Evolutionary conservation across 805 yeast genomes (phyloP).

Genomic region (Zygosaccharomyces gambellarensis): DNA sequence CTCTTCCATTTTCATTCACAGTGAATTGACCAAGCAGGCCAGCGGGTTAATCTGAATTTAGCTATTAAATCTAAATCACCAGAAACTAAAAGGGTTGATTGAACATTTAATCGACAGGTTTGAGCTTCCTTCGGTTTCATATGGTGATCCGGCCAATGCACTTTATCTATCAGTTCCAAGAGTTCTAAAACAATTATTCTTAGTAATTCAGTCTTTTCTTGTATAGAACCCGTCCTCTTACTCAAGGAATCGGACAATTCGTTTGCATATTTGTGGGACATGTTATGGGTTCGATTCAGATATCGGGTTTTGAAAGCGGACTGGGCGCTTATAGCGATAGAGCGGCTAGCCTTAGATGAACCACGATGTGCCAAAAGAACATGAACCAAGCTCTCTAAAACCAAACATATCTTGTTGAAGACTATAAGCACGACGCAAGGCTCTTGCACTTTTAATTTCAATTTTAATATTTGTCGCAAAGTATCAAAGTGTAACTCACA

Average conservation of each 20-base stretch:
- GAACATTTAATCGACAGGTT: conserved; percentile 11
- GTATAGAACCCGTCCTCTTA: not conserved
- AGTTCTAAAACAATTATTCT: conserved; percentile 8
- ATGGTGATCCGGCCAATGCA: conserved; percentile 7
- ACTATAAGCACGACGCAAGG: not conserved
- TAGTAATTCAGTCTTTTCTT: conserved; percentile 1
- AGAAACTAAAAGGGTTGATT: conserved; percentile 16
- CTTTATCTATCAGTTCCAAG: conserved; percentile 5
- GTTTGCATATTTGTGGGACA: conserved; percentile 11
- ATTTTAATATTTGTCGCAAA: conserved; percentile 7
- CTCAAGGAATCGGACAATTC: conserved; percentile 6
- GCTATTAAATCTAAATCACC: conserved; percentile 19
- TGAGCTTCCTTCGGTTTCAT: conserved; percentile 5
- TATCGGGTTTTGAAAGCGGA: conserved; percentile 11
- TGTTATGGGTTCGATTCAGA: conserved; percentile 3
- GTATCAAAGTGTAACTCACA: conserved; percentile 11
- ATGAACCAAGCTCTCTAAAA: conserved; percentile 11
- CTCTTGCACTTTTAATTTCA: conserved; percentile 3
- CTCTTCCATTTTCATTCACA: not conserved
- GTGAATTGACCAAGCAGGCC: conserved; percentile 16
- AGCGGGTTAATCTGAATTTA: conserved; percentile 15
- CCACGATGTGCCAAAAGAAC: conserved; percentile 7
- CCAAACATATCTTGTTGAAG: conserved; percentile 7
- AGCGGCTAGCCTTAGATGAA: not conserved
- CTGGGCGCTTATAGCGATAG: not conserved